Evolutionary conservation across 2,329 filamentous ascomycete genomes (phyloP), one percentile per base, ranked within the genome.

Genomic region (Epicoccum nigrum): DNA sequence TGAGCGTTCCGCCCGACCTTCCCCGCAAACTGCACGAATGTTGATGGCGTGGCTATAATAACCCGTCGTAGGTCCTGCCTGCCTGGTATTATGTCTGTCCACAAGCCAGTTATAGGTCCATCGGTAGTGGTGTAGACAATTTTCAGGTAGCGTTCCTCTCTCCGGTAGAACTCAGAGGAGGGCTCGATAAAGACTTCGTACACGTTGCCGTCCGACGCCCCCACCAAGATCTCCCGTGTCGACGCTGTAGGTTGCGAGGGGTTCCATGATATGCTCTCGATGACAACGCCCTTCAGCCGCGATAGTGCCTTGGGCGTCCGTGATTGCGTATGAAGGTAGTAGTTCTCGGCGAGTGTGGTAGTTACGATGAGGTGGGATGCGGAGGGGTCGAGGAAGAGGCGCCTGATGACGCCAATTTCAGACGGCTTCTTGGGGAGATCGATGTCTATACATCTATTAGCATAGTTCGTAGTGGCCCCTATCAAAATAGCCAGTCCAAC

Each of bases 131-230:
- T 92, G 71, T 92, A 92, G 16, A 99, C 82, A 28, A 82, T 83
- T 72, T 93, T 93, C 54, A 96, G 76, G 37, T 96, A 96, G 74
- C 91, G 92, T 72, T 99, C 94, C 73, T 97, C 92, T 68, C 93
- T 89, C 61, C 91, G 85, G 75, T 97, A 97, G 75, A 97, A 97
- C 71, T 97, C 94, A 40, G 88, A 92, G 12, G 91, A 89, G 3
- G 92, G 92, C 73, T 99, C 94, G 67, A 99, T 93, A 65, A 91
- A 97, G 15, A 88, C 88, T 75, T 99, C 94, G 75, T 96, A 97
- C 25, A 99, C 85, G 72, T 91, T 94, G 20, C 94, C 94, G 74
- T 97, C 94, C n/a, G 89, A 86, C 8, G 92, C 88, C 27, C 94
- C 94, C 25, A 99, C 76, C 7, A 99, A 78, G 30, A 99, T 97